phyloP scores from a whole-genome alignment of 2,329 filamentous ascomycete species.

The Fusarium sp. region DNA sequence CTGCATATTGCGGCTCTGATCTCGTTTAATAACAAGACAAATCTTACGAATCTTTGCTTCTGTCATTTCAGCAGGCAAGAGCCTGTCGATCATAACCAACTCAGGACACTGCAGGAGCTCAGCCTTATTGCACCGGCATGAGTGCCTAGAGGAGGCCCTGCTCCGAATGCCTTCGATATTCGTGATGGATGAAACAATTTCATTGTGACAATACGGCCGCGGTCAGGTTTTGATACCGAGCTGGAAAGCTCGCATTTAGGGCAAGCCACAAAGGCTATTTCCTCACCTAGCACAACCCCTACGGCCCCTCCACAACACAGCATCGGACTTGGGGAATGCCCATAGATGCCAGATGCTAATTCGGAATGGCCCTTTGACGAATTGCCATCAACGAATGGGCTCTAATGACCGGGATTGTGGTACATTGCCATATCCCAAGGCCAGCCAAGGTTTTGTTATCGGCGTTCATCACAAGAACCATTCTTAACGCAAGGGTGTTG shows the following conservation, averaged over 20 bases:
- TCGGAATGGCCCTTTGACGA: constrained; percentile 32
- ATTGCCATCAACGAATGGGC: constrained; percentile 27
- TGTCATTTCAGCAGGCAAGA: constrained; percentile 30
- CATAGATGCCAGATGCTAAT: constrained; percentile 35
- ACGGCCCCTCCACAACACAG: neutral
- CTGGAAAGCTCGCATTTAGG: neutral
- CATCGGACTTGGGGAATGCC: constrained; percentile 33
- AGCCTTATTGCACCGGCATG: constrained; percentile 29
- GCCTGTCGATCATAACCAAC: constrained; percentile 32
- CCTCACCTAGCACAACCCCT: neutral
- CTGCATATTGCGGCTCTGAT: constrained; percentile 30
- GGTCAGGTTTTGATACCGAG: neutral
- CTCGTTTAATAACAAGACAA: neutral
- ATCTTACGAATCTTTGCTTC: constrained; percentile 12
- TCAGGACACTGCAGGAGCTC: constrained; percentile 15
- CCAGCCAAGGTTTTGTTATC: neutral
- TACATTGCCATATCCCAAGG: neutral
- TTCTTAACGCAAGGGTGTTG: constrained; percentile 15
- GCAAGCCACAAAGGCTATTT: constrained; percentile 28
- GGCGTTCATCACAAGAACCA: constrained; percentile 16
- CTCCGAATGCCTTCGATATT: neutral
- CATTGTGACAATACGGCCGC: neutral
- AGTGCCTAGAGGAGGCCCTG: neutral
- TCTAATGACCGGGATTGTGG: constrained; percentile 1
- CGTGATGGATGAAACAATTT: neutral